phyloP scores from a whole-genome alignment of 345 rosid genomes.

The Heritiera littoralis region DNA sequence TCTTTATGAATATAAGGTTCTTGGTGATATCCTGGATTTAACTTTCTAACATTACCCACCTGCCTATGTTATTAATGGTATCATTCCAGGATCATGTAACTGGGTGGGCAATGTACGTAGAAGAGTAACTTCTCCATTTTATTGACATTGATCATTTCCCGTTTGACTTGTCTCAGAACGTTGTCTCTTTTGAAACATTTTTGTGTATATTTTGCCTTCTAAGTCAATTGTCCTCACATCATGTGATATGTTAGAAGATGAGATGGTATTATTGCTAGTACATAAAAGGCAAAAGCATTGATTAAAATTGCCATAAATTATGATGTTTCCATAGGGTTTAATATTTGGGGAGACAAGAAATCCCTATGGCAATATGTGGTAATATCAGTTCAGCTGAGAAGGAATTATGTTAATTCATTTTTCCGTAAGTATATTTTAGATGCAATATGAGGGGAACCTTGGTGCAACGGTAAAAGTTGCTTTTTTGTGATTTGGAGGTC shows the following conservation, averaged over 20 bases:
- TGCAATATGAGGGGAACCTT: background rate
- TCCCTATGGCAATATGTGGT: background rate
- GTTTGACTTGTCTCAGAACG: background rate
- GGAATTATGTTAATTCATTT: background rate
- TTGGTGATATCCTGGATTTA: background rate
- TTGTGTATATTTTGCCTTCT: background rate
- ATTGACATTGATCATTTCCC: background rate
- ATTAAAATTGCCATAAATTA: background rate
- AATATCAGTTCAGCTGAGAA: background rate
- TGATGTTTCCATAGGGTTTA: background rate
- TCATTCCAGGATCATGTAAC: background rate
- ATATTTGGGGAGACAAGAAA: background rate
- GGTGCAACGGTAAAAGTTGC: no score
- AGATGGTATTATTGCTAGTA: background rate
- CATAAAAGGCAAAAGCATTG: background rate
- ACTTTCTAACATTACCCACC: no score
- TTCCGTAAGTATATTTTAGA: background rate
- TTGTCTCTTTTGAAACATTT: background rate
- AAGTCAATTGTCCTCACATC: background rate
- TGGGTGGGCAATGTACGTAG: background rate
- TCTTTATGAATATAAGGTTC: background rate
- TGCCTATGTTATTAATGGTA: background rate
- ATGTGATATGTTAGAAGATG: background rate
- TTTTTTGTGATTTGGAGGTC: no score
- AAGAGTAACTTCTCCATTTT: background rate